Percentiles rank a stretch among this genome's conserved stretches.
Evolutionary conservation across 345 rosid species (phyloP).

Genomic region (Pistacia atlantica): DNA sequence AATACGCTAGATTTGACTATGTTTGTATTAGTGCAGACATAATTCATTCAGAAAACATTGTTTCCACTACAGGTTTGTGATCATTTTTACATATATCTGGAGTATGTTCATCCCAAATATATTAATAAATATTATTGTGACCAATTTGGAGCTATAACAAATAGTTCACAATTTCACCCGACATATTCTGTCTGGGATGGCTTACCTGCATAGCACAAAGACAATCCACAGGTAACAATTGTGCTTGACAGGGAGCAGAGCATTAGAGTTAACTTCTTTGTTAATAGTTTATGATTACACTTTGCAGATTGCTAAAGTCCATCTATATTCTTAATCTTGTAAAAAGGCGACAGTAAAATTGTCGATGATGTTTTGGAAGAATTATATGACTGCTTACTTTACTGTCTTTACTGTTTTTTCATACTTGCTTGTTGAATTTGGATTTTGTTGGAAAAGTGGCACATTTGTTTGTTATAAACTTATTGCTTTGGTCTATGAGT

Average conservation of each 20-base stretch:
- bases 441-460: neutral
- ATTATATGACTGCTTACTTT: neutral
- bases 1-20: neutral
- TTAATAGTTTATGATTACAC: neutral
- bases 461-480: constrained; percentile 12
- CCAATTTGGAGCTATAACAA: constrained; percentile 59
- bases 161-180: constrained; percentile 75
- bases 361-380: neutral
- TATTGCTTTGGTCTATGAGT: neutral
- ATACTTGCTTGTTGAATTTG: neutral
- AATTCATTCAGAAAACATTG: constrained; percentile 16
- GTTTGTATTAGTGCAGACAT: constrained; percentile 8
- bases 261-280: neutral
- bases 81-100: constrained; percentile 64
- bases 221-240: constrained; percentile 64
- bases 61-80: constrained; percentile 52
- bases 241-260: constrained; percentile 3
- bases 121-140: constrained; percentile 54
- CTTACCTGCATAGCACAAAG: constrained; percentile 57
- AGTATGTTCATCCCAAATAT: constrained; percentile 68
- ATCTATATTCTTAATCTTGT: neutral
- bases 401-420: neutral
- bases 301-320: too few species aligned
- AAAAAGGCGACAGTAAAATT: neutral
- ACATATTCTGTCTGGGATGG: constrained; percentile 67